Evolutionary conservation across 306 rosid species (phyloP), one percentile per base, ranked within the genome.

Genomic region (Citrullus colocynthis): DNA sequence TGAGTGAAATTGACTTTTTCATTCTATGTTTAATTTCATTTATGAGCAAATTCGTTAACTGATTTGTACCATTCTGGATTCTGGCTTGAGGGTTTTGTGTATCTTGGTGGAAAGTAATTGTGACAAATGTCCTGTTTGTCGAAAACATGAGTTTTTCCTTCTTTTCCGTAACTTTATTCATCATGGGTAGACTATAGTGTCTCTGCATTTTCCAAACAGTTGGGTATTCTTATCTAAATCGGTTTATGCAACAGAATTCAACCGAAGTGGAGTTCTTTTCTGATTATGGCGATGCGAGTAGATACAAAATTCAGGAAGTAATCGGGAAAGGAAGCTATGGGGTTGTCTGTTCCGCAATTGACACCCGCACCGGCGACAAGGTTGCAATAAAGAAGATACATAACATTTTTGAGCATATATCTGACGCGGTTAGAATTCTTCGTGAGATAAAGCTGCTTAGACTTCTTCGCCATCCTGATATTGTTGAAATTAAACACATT

Each of bases 281-380:
- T 0, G 96, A 94, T 34, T 94, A 94, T 84, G 92, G 96, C 0
- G 95, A 94, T 81, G 97, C 93, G 81, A 94, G 63, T 80, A 86
- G 95, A 72, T 92, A 89, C 81, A 90, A 94, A 87, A 94, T 94
- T 87, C 96, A 85, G 87, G 97, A 94, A 85, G 95, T 94, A 59
- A 70, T 94, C 39, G 98, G 98, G 63, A 94, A 92, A 84, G 97
- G 98, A 85, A 94, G 98, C 76, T 94, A 94, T 80, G 98, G 97
- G 24, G 93, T 92, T 78, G 98, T 94, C 73, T 90, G 97, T 88
- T 94, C 98, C 57, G 98, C 98, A 39, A 80, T 90, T 18, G 98
- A 94, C 81, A 91, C 95, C 65, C 94, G 87, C 61, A 90, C 93
- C 0, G 91, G 93, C 13, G 96, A 91, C 80, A 94, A 89, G 80